Conservation (phyloP, 306 rosid genomes). For the Alnus rubra region DNA sequence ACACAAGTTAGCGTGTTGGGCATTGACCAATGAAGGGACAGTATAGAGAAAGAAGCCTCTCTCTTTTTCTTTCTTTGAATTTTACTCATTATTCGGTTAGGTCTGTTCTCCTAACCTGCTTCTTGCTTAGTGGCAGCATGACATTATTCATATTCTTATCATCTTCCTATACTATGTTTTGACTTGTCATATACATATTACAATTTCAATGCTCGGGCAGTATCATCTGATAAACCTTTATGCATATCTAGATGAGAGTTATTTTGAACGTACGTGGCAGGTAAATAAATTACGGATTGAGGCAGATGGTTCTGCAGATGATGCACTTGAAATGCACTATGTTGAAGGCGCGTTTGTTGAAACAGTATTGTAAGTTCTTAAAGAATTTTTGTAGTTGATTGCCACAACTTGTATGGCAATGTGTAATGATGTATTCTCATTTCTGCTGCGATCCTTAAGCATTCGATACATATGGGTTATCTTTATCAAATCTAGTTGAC, state of each 20-base stretch:
- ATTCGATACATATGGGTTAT: conserved; percentile 6
- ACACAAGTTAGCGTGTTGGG: not conserved
- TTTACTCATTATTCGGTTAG: not conserved
- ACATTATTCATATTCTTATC: not conserved
- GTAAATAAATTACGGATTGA: conserved; percentile 74
- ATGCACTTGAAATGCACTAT: conserved; percentile 67
- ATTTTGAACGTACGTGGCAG: conserved; percentile 41
- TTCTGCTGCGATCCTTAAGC: conserved; percentile 14
- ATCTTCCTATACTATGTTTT: not conserved
- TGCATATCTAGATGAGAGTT: conserved; percentile 14
- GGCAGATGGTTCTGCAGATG: conserved; percentile 60
- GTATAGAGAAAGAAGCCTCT: not conserved
- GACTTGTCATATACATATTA: not conserved
- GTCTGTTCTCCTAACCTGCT: not conserved
- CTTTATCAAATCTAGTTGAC: conserved; percentile 1
- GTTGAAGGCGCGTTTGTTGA: conserved; percentile 97
- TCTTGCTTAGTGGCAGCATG: not conserved
- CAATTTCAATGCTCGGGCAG: conserved; percentile 2
- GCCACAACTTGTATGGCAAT: conserved; percentile 1
- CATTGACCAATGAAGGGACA: not conserved
- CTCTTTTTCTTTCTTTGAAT: not conserved
- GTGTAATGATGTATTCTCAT: conserved; percentile 19
- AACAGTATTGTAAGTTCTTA: conserved; percentile 72
- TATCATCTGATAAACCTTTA: not conserved
- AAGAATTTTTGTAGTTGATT: conserved; percentile 1